A percentile compares a stretch with the other conserved stretches of the same genome.
Conservation (phyloP, 257 asterid species). For the Rehmannia glutinosa region DNA sequence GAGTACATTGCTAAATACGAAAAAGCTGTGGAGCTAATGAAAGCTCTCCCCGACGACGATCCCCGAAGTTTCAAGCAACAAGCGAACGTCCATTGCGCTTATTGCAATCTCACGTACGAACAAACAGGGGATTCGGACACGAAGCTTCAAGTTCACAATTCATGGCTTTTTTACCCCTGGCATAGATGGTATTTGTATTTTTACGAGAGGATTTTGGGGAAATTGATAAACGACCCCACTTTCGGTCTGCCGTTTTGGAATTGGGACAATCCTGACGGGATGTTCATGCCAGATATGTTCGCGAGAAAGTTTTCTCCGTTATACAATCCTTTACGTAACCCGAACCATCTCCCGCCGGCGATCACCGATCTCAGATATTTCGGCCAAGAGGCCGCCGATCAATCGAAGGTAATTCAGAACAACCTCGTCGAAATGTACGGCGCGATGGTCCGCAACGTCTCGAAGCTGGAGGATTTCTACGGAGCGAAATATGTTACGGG, state of each 20-base stretch:
- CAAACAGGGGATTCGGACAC: conserved; percentile 21
- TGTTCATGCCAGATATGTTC: conserved; percentile 32
- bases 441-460: conserved; percentile 34
- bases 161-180: no score
- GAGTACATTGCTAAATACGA: conserved; percentile 28
- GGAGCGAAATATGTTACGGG: conserved; percentile 14
- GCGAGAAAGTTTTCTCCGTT: conserved; percentile 17
- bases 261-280: conserved; percentile 44
- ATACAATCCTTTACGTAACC: conserved; percentile 21
- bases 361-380: conserved; percentile 25
- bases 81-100: conserved; percentile 43
- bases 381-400: conserved; percentile 10
- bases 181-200: no score
- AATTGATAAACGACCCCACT: no score
- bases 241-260: no score
- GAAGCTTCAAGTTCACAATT: conserved; percentile 32
- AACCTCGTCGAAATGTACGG: conserved; percentile 32
- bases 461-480: conserved; percentile 27
- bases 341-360: background rate
- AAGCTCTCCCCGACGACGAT: conserved; percentile 23
- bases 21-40: conserved; percentile 30
- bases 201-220: no score
- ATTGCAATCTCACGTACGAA: conserved; percentile 39
- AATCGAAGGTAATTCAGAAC: no score
- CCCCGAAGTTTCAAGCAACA: conserved; percentile 34